Conservation (phyloP, 768 basidiomycete genomes). For the Sporobolomyces roseus region DNA sequence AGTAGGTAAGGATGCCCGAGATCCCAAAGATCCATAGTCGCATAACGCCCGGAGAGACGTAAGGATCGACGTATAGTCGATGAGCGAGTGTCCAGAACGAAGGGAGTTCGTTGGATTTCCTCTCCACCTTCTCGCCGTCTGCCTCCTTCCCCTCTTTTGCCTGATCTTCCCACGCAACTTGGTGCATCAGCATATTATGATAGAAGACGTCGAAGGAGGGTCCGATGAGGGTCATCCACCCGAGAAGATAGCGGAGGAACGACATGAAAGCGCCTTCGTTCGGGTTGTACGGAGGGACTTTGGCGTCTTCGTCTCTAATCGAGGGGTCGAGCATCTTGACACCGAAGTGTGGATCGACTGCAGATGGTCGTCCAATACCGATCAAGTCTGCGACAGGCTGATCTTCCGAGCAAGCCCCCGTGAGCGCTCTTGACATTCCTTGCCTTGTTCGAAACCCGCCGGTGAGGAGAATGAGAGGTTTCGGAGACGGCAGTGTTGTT, state of each 20-base stretch:
- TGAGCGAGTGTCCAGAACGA: neutral
- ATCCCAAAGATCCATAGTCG: neutral
- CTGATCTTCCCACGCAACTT: neutral
- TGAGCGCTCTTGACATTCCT: conserved; percentile 58
- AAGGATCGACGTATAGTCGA: neutral
- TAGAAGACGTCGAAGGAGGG: conserved; percentile 30
- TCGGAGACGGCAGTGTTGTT: conserved; percentile 41
- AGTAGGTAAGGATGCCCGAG: neutral
- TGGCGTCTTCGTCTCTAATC: conserved; percentile 15
- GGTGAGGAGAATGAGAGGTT: conserved; percentile 70
- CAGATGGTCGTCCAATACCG: conserved; percentile 67
- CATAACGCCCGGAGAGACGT: neutral
- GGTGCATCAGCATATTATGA: conserved; percentile 33
- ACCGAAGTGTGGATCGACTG: conserved; percentile 64
- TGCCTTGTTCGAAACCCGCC: conserved; percentile 68
- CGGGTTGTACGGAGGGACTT: conserved; percentile 20
- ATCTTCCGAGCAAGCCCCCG: no score
- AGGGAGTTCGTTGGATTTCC: neutral
- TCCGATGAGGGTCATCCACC: conserved; percentile 14
- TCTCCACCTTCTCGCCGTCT: no score
- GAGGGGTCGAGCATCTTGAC: conserved; percentile 44
- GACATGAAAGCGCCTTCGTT: neutral
- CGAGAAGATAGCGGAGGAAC: neutral
- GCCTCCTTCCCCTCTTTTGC: no score
- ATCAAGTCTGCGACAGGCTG: conserved; percentile 65